Conservation (phyloP, 495 filamentous ascomycete species). For the Penicillium roqueforti region DNA sequence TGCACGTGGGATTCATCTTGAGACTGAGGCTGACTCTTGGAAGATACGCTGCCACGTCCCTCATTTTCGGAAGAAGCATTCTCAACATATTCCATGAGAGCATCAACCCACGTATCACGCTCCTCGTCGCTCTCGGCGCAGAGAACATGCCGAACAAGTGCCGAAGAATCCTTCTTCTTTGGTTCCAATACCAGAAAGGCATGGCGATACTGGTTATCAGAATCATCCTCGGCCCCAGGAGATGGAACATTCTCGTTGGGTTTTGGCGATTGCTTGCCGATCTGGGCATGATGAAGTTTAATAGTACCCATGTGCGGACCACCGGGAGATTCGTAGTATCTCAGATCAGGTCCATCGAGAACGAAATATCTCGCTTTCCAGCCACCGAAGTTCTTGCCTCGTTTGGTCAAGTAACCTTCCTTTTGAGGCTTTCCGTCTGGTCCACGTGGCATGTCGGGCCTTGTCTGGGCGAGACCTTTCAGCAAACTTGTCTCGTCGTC, state of each 20-base stretch:
- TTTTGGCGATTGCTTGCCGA: constrained; percentile 77
- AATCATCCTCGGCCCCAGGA: constrained; percentile 60
- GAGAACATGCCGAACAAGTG: constrained; percentile 86
- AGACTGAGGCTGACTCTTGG: constrained; percentile 22
- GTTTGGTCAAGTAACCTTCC: constrained; percentile 91
- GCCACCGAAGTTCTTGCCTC: constrained; percentile 97
- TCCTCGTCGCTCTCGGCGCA: constrained; percentile 94
- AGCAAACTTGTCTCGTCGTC: constrained; percentile 55
- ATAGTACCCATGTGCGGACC: constrained; percentile 90
- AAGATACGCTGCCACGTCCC: constrained; percentile 18
- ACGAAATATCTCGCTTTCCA: constrained; percentile 97
- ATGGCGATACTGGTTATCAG: constrained; percentile 93
- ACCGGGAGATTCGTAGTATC: constrained; percentile 86
- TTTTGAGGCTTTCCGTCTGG: constrained; percentile 67
- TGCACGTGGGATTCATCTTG: constrained; percentile 18
- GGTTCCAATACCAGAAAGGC: constrained; percentile 93
- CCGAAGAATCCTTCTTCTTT: constrained; percentile 91
- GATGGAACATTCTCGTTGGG: constrained; percentile 52
- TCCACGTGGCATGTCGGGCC: constrained; percentile 41
- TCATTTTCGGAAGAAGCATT: constrained; percentile 55
- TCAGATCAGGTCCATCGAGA: constrained; percentile 81
- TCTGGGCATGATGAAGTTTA: constrained; percentile 84
- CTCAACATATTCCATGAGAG: constrained; percentile 87
- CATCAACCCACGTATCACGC: constrained; percentile 89
- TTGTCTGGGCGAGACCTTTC: constrained; percentile 42